phyloP scores from a whole-genome alignment of 495 filamentous ascomycete genomes.

The Trichoderma orchidacearum region DNA sequence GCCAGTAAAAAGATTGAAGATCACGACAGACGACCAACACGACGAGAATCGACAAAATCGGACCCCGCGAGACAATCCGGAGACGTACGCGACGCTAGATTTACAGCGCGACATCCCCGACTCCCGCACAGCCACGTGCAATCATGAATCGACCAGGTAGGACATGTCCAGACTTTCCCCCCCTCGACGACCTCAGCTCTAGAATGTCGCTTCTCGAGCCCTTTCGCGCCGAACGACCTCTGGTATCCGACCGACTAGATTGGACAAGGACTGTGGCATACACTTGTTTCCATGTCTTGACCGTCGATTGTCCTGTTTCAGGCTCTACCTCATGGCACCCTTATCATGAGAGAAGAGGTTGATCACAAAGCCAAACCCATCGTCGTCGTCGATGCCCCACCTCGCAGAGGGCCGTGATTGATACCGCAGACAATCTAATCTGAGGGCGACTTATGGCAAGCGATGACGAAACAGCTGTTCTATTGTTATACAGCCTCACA shows the following conservation, averaged over 20 bases:
- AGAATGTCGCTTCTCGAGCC: neutral
- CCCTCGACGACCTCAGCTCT: neutral
- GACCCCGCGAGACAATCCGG: neutral
- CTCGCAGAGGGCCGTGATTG: neutral
- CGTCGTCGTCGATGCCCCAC: slow-evolving; percentile 5
- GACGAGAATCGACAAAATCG: neutral
- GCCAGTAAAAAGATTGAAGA: neutral
- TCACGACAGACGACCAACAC: neutral
- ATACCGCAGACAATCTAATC: neutral
- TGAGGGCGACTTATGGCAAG: neutral
- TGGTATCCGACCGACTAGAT: neutral
- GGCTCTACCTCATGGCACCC: too few relatives aligned
- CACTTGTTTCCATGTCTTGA: too few relatives aligned
- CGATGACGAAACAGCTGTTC: too few relatives aligned
- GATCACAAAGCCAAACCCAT: too few relatives aligned
- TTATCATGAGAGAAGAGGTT: too few relatives aligned
- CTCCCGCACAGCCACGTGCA: neutral
- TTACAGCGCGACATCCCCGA: neutral
- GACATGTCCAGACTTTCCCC: neutral
- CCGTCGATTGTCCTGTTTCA: too few relatives aligned
- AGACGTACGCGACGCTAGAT: slow-evolving; percentile 1
- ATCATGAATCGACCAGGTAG: slow-evolving; percentile 49
- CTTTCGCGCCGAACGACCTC: neutral
- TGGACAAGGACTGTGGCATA: too few relatives aligned
- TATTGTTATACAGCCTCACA: too few relatives aligned